Evolutionary conservation across 106 monocot genomes (phyloP).

Genomic region (Xerophyta viscosa): DNA sequence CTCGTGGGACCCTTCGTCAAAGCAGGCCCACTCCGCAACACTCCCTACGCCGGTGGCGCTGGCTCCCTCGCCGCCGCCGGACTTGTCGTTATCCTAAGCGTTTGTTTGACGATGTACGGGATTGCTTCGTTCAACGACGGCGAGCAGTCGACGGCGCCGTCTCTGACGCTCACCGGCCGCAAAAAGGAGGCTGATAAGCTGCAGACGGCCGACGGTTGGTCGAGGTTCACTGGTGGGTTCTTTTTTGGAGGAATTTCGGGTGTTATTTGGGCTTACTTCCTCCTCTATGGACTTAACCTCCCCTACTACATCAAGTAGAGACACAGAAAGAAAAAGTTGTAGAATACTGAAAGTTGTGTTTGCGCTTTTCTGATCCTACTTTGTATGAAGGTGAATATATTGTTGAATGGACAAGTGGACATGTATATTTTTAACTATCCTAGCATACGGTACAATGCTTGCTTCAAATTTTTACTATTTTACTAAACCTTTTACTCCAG

Average conservation of each 20-base stretch:
- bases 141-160: constrained; percentile 70
- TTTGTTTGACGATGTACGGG: constrained; percentile 92
- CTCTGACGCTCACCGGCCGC: constrained; percentile 75
- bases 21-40: constrained; percentile 89
- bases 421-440: too few relatives aligned
- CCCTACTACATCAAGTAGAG: constrained; percentile 94
- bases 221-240: constrained; percentile 86
- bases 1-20: constrained; percentile 93
- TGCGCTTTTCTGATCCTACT: too few relatives aligned
- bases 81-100: constrained; percentile 79
- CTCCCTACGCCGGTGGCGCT: constrained; percentile 53
- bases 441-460: too few relatives aligned
- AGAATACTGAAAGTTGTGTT: too few relatives aligned
- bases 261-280: constrained; percentile 90
- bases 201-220: constrained; percentile 94
- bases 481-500: too few relatives aligned
- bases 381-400: too few relatives aligned
- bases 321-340: too few relatives aligned
- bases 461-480: too few relatives aligned
- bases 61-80: constrained; percentile 86
- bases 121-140: constrained; percentile 85
- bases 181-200: constrained; percentile 96
- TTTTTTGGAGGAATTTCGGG: constrained; percentile 95
- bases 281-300: constrained; percentile 86
- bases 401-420: too few relatives aligned